Conservation (phyloP, 2,329 filamentous ascomycete species). For the Neophaeococcomyces aloes region DNA sequence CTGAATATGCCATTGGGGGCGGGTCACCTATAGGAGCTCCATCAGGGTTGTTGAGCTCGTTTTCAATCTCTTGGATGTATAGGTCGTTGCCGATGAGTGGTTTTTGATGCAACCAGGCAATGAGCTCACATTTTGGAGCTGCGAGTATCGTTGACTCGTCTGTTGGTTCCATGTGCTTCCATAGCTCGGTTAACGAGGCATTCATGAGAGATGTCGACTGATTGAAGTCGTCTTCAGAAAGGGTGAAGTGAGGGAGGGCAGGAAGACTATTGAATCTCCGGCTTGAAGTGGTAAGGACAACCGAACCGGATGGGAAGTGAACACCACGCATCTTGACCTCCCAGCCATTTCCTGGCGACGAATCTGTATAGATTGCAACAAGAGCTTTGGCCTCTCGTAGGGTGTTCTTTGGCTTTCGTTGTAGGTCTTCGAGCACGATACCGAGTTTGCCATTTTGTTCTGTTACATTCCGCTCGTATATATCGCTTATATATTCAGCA, state of each 20-base stretch:
- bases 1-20: constrained; percentile 47
- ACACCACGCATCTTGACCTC: constrained; percentile 72
- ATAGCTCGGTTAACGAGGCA: constrained; percentile 55
- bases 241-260: constrained; percentile 70
- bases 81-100: constrained; percentile 27
- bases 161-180: constrained; percentile 37
- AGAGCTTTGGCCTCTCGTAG: constrained; percentile 51
- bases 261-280: constrained; percentile 93
- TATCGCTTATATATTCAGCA: constrained; percentile 54
- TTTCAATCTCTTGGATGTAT: constrained; percentile 39
- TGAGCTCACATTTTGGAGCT: constrained; percentile 73
- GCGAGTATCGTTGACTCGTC: constrained; percentile 39
- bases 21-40: constrained; percentile 44
- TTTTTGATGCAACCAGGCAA: constrained; percentile 67
- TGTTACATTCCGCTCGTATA: constrained; percentile 74
- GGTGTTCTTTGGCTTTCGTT: constrained; percentile 18
- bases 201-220: constrained; percentile 58
- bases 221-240: constrained; percentile 45
- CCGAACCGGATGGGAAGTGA: constrained; percentile 72
- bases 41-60: constrained; percentile 49
- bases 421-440: constrained; percentile 43
- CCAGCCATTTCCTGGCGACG: constrained; percentile 61
- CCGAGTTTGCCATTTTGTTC: constrained; percentile 59
- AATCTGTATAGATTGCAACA: constrained; percentile 61
- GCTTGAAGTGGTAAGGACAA: constrained; percentile 78